Conservation (phyloP, 495 filamentous ascomycete genomes). For the Penicillium robsamsonii region DNA sequence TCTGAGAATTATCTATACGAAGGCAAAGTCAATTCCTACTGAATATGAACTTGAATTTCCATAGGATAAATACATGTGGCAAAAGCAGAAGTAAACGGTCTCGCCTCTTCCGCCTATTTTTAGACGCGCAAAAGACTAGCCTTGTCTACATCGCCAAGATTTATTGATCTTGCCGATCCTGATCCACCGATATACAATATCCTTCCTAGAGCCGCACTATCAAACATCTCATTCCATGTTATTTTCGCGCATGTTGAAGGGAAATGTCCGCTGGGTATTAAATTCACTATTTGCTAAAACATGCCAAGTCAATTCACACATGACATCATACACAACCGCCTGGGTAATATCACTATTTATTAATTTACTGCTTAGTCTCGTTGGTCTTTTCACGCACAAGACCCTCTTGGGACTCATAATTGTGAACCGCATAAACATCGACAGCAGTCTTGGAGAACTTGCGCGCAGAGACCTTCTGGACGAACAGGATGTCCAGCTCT, state of each 20-base stretch:
- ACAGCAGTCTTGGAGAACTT: conserved; percentile 59
- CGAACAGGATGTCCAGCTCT: conserved; percentile 66
- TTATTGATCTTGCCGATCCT: background rate
- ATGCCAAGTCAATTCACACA: conserved; percentile 1
- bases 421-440: conserved; percentile 48
- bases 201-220: background rate
- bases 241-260: too few relatives aligned
- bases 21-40: background rate
- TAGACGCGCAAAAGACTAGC: background rate
- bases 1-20: too few relatives aligned
- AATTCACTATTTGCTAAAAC: background rate
- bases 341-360: background rate
- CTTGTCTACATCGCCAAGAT: background rate
- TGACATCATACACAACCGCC: background rate
- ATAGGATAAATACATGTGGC: background rate
- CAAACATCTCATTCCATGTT: too few relatives aligned
- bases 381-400: conserved; percentile 15
- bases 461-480: conserved; percentile 54
- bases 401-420: conserved; percentile 20
- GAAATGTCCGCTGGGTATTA: background rate
- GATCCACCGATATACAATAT: background rate
- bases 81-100: background rate
- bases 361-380: conserved; percentile 18
- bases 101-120: background rate
- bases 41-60: background rate